Percentiles rank a stretch among this genome's conserved stretches.
Conservation (phyloP, 2,329 filamentous ascomycete species). For the Aspergillus fijiensis region DNA sequence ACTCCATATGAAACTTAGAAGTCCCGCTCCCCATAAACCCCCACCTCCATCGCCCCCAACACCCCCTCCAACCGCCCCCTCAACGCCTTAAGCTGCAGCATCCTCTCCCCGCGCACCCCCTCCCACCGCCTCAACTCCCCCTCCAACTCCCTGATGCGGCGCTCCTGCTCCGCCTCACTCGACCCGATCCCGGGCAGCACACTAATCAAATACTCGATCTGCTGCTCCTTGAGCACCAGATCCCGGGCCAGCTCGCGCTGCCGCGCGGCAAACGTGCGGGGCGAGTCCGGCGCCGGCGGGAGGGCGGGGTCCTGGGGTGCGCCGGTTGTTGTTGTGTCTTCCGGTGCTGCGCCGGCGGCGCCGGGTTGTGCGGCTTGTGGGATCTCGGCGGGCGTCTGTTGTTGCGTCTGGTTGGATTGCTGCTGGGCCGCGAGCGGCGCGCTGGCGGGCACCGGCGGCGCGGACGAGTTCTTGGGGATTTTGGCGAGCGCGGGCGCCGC, state of each 20-base stretch:
- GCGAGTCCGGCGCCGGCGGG: slow-evolving; percentile 42
- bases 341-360: slow-evolving; percentile 24
- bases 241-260: slow-evolving; percentile 51
- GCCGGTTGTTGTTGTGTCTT: not conserved
- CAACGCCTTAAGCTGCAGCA: slow-evolving; percentile 43
- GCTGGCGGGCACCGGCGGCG: slow-evolving; percentile 34
- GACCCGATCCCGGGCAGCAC: slow-evolving; percentile 48
- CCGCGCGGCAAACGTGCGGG: slow-evolving; percentile 43
- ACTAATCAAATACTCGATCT: slow-evolving; percentile 51
- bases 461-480: slow-evolving; percentile 42
- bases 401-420: slow-evolving; percentile 17
- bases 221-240: slow-evolving; percentile 51
- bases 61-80: slow-evolving; percentile 45
- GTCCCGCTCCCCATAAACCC: slow-evolving; percentile 32
- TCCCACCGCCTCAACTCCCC: slow-evolving; percentile 46
- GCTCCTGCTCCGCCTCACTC: slow-evolving; percentile 47
- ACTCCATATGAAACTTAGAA: not conserved
- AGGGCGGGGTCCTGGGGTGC: slow-evolving; percentile 22
- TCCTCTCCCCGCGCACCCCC: slow-evolving; percentile 42
- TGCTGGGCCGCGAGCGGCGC: slow-evolving; percentile 17
- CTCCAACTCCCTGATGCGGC: slow-evolving; percentile 44
- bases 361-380: slow-evolving; percentile 17
- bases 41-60: slow-evolving; percentile 41
- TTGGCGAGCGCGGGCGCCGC: slow-evolving; percentile 41
- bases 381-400: slow-evolving; percentile 16